Evolutionary conservation across 306 rosid species (phyloP), one percentile per base, ranked within the genome.

Genomic region (Calophaca sinica): DNA sequence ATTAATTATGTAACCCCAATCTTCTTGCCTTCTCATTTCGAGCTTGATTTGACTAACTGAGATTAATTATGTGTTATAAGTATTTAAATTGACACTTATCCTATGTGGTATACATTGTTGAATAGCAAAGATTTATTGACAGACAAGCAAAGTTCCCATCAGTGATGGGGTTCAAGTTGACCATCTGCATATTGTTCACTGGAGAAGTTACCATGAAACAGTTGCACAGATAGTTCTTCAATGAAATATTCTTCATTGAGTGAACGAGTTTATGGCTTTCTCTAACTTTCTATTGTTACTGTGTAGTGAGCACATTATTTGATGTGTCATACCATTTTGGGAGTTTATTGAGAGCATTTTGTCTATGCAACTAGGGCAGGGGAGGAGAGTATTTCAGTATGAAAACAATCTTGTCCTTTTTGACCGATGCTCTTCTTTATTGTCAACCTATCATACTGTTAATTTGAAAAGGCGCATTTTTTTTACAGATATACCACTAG

Each of bases 291-390:
- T 72, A 6, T 31, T 44, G 68, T 42, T n/a, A 48, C 45, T 57
- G 53, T 28, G 67, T 51, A 55, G 10, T n/a, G 53, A 29, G 54
- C 68, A 72, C 46, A 29, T 58, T n/a, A 41, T 54, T 29, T 12
- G 5, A 55, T 54, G 46, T 53, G 41, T 53, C 63, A 53, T 68
- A 36, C 75, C 63, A 36, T 70, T 41, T 70, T 52, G 29, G n/a
- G n/a, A n/a, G n/a, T n/a, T n/a, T n/a, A n/a, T n/a, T n/a, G n/a
- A n/a, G n/a, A n/a, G n/a, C n/a, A n/a, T n/a, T n/a, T n/a, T n/a
- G n/a, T n/a, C n/a, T n/a, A n/a, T n/a, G n/a, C n/a, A n/a, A n/a
- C n/a, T n/a, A n/a, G n/a, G n/a, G n/a, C n/a, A n/a, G n/a, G n/a
- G n/a, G 35, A 2, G 51, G 14, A 49, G 2, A 12, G 67, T 61